Evolutionary conservation across 495 filamentous ascomycete species (phyloP).

Genomic region (Chaetomium fimeti): DNA sequence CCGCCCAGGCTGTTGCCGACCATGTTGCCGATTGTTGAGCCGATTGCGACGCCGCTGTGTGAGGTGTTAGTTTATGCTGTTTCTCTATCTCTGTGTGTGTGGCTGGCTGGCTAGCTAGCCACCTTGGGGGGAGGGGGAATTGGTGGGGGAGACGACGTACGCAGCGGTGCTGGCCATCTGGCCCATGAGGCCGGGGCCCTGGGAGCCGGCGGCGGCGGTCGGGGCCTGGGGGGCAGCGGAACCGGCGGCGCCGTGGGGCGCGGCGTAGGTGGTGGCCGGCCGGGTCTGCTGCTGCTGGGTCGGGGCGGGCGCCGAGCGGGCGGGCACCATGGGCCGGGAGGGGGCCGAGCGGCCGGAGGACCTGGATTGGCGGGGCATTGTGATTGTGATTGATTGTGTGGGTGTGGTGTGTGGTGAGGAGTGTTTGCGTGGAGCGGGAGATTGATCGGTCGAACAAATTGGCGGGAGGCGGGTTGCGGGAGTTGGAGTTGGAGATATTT

Average conservation of each 20-base stretch:
- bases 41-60: slow-evolving; percentile 89
- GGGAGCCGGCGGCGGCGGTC: slow-evolving; percentile 39
- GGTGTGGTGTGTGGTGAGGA: slow-evolving; percentile 2
- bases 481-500: slow-evolving; percentile 16
- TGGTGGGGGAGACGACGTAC: slow-evolving; percentile 51
- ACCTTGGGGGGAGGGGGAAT: slow-evolving; percentile 11
- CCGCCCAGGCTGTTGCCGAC: slow-evolving; percentile 90
- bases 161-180: slow-evolving; percentile 87
- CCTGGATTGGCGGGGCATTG: slow-evolving; percentile 78
- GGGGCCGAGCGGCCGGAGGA: slow-evolving; percentile 60
- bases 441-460: slow-evolving; percentile 2
- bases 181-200: slow-evolving; percentile 72
- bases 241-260: slow-evolving; percentile 43
- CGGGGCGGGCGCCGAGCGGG: slow-evolving; percentile 57
- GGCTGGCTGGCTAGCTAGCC: no score
- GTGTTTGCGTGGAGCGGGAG: slow-evolving; percentile 4
- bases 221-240: slow-evolving; percentile 40
- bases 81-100: not conserved
- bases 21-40: slow-evolving; percentile 90
- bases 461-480: slow-evolving; percentile 1
- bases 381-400: slow-evolving; percentile 33
- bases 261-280: slow-evolving; percentile 63
- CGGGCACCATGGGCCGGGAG: slow-evolving; percentile 65
- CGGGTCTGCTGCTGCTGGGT: slow-evolving; percentile 61
- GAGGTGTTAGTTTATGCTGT: not conserved